These are phyloP conservation scores for Globisporangium nodosum DNA, from an alignment of 352 stramenopile genomes.

Conservation along the genomic window DNA sequence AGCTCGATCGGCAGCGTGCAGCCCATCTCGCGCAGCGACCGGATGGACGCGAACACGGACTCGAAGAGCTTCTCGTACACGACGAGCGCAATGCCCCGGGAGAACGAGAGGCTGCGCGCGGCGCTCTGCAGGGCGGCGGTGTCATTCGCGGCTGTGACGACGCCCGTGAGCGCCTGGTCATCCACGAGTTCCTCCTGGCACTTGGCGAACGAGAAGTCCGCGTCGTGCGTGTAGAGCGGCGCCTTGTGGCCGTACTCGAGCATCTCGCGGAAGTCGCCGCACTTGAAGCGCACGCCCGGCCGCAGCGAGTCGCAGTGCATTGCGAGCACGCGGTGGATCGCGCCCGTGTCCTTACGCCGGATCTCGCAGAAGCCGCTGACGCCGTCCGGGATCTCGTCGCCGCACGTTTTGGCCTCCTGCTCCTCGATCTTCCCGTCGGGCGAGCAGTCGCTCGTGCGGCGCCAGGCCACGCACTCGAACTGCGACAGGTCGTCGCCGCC, in stretches of 20 bases:
- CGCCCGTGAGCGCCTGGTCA: conserved; percentile 20
- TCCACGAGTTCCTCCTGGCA: conserved; percentile 24
- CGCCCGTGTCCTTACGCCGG: conserved; percentile 23
- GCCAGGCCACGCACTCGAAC: conserved; percentile 57
- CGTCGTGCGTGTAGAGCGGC: conserved; percentile 39
- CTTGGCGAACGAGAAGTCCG: conserved; percentile 23
- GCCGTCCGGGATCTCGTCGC: conserved; percentile 24
- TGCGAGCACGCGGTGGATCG: conserved; percentile 33
- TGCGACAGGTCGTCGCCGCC: conserved; percentile 20
- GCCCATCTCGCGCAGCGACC: conserved; percentile 26
- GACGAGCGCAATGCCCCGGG: conserved; percentile 44
- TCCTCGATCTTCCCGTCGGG: conserved; percentile 28
- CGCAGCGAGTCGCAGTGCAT: conserved; percentile 66
- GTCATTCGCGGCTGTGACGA: not conserved
- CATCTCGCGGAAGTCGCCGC: conserved; percentile 35
- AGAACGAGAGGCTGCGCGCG: conserved; percentile 19
- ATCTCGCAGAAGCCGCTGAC: conserved; percentile 50
- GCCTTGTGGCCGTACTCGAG: conserved; percentile 31
- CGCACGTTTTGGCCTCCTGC: conserved; percentile 31
- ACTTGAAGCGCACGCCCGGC: conserved; percentile 29
- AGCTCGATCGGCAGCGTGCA: conserved; percentile 62
- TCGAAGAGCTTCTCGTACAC: conserved; percentile 47
- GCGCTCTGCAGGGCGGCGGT: conserved; percentile 9
- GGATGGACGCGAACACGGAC: conserved; percentile 47
- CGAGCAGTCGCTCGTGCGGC: conserved; percentile 30